Base-by-base conservation (phyloP, 2,329 filamentous ascomycete genomes). In the Fusarium compactum region DNA sequence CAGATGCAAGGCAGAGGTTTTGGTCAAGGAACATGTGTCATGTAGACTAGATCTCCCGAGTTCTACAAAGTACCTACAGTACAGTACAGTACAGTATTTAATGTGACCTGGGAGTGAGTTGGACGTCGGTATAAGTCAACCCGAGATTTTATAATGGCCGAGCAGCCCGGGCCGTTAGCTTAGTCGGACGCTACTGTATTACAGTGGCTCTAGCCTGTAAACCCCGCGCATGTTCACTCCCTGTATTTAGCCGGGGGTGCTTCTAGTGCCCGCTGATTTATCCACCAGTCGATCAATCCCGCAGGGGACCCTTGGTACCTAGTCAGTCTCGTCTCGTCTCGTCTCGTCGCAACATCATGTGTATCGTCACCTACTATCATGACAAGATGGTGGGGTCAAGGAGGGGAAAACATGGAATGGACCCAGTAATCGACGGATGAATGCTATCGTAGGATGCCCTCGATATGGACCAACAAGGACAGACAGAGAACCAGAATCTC, bases 241-340 rank as follows among this genome's bases (percentile, higher is more conserved):
- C 32, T 32, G 38, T 62, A 60, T 74, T 74, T 75, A 74, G 30
- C 72, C 70, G 68, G 66, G 58, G n/a, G 62, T 45, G 48, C 15
- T 27, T 53, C 60, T 56, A 60, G 45, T 55, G 24, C n/a, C n/a
- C 22, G 43, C 55, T 62, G 41, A 62, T 62, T 66, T 56, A 62
- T 52, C 58, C 54, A 62, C 70, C 65, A 67, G 45, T 62, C 47
- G 48, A 68, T 71, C 67, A 60, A 62, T 65, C 55, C 51, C 56
- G 52, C 62, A 61, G 25, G 53, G 46, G 61, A 40, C 41, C 53
- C 61, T 48, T 48, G 62, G 44, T 10, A 15, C 20, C 14, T 32
- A 22, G 25, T 30, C 32, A 45, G 25, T 27, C 8, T 22, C 30
- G 25, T 10, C 32, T 50, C 16, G 22, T 50, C 25, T 52, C 25